Evolutionary conservation across 108 stramenopile species (phyloP).

Genomic region (Schizochytrium sp.): DNA sequence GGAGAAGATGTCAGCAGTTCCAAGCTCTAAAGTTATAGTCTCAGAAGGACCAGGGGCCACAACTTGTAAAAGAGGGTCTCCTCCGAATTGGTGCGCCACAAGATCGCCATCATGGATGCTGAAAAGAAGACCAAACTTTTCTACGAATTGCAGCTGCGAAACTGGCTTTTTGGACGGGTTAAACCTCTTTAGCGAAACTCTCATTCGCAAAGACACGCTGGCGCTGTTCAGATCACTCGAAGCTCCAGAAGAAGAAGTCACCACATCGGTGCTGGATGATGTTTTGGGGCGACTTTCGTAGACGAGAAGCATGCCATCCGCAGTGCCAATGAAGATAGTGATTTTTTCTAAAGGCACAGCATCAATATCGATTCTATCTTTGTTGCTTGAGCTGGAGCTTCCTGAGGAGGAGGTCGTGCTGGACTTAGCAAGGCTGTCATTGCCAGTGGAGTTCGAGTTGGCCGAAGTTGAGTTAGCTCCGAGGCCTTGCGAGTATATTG

Average conservation of each 20-base stretch:
- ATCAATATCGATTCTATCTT: background rate
- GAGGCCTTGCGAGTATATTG: background rate
- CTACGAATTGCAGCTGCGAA: conserved; percentile 22
- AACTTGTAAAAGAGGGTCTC: conserved; percentile 8
- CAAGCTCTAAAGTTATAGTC: conserved; percentile 1
- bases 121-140: conserved; percentile 2
- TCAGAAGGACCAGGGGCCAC: conserved; percentile 26
- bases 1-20: background rate
- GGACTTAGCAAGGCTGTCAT: background rate
- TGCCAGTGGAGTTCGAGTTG: background rate
- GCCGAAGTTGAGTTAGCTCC: background rate
- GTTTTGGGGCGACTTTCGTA: background rate
- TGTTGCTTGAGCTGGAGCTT: background rate
- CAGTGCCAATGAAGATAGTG: conserved; percentile 36
- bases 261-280: too few relatives aligned
- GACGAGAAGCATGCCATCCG: conserved; percentile 21
- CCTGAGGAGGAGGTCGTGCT: background rate
- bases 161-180: conserved; percentile 16
- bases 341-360: background rate
- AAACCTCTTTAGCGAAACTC: background rate
- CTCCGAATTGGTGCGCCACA: background rate
- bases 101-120: background rate
- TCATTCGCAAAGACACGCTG: background rate
- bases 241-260: background rate
- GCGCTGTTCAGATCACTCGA: background rate